Base-by-base conservation (phyloP, 768 basidiomycete genomes). In the Xanthoconium purpureum region DNA sequence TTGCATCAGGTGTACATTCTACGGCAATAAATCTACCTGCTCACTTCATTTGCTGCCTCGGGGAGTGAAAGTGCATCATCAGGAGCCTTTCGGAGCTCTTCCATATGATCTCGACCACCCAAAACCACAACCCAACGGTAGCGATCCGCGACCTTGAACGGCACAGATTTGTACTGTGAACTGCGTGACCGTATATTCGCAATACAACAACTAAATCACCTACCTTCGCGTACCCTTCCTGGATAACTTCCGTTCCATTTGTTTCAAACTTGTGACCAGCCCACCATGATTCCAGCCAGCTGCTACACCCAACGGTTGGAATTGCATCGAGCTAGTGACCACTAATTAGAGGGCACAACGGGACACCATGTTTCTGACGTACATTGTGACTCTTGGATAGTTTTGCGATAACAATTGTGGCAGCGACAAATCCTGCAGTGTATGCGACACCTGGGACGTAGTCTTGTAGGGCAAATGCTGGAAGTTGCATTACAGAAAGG, bases 151-250 rank as follows among this genome's bases (percentile, higher is more conserved):
- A 74, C 60, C 46, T 72, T 74, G 62, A 74, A 77, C 15, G 66
- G 52, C 4, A 57, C 50, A 8, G 53, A 57, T 36, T 69, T 69
- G 60, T 71, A 60, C 74, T 75, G 24, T 18, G 28, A 53, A 45
- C 4, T 15, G 37, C 12, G 32, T 50, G 18, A 30, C 10, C 11
- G 17, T 18, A 11, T 6, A 0, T 45, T 9, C 42, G 17, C 14
- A 28, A 28, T 9, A 9, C 6, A 17, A 8, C 12, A 15, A 13
- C 36, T 1, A 37, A 37, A 15, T 37, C 8, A 37, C 38, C 3
- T n/a, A 73, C 73, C 56, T 72, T 71, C 17, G 62, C 50, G 24
- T 73, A 74, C 18, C 73, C 74, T 50, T 73, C 66, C 42, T 68
- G 68, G 2, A 75, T 12, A 36, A 74, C 42, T 11, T 69, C 57